phyloP scores from a whole-genome alignment of 805 yeast genomes.

The Candida pseudofarinosa region DNA sequence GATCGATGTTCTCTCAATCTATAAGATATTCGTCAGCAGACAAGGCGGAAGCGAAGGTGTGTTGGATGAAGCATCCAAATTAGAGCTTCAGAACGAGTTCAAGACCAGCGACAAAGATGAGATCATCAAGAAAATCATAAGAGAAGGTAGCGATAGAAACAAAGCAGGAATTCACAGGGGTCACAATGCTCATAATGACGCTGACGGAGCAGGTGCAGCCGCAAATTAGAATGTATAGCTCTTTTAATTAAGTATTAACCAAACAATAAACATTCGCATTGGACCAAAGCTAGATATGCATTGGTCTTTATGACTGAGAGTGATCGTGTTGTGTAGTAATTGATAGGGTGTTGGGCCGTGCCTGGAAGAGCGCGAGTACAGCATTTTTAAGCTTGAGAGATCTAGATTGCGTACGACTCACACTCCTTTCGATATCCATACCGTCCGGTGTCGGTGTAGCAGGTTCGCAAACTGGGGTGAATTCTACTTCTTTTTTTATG shows the following conservation, averaged over 20 bases:
- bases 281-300: neutral
- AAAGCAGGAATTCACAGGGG: constrained; percentile 15
- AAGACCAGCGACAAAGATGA: constrained; percentile 55
- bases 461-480: neutral
- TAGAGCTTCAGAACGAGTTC: constrained; percentile 63
- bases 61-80: constrained; percentile 65
- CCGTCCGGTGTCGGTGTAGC: neutral
- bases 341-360: neutral
- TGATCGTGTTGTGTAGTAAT: neutral
- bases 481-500: neutral
- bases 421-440: neutral
- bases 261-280: neutral
- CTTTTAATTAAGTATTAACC: neutral
- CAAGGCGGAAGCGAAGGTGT: constrained; percentile 71
- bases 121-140: constrained; percentile 54
- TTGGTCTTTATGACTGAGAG: neutral
- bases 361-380: constrained; percentile 5
- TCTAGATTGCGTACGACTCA: constrained; percentile 1
- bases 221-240: constrained; percentile 2
- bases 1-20: constrained; percentile 57
- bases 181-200: constrained; percentile 42
- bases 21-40: constrained; percentile 59
- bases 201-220: constrained; percentile 31
- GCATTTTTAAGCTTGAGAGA: constrained; percentile 4
- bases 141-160: constrained; percentile 54